Evolutionary conservation across 192 early-diverging fungal species (phyloP).

Genomic region (Linnemannia elongata): DNA sequence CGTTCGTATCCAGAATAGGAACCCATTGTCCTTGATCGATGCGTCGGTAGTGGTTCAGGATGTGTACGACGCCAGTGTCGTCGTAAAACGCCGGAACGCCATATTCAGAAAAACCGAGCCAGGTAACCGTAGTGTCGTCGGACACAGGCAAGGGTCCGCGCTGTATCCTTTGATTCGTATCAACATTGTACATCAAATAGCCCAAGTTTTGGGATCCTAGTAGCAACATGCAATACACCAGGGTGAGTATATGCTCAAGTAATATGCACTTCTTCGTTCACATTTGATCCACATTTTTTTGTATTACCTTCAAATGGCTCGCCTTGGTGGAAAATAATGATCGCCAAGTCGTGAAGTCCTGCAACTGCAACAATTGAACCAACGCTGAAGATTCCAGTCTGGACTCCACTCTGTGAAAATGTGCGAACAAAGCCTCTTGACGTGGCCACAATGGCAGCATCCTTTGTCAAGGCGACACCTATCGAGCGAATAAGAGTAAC

Average conservation of each 20-base stretch:
- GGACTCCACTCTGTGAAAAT: conserved; percentile 85
- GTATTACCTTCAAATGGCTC: conserved; percentile 39
- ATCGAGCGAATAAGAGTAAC: not conserved
- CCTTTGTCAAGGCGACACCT: conserved; percentile 80
- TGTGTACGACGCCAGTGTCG: conserved; percentile 80
- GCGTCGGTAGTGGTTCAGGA: conserved; percentile 79
- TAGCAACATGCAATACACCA: not conserved
- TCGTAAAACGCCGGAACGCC: conserved; percentile 85
- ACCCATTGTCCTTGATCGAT: conserved; percentile 80
- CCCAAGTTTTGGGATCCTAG: conserved; percentile 67
- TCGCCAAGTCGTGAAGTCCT: conserved; percentile 57
- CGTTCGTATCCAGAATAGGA: conserved; percentile 81
- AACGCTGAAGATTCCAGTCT: conserved; percentile 78
- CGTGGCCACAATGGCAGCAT: conserved; percentile 80
- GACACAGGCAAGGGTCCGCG: conserved; percentile 76
- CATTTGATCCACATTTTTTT: too few relatives aligned
- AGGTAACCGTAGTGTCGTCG: conserved; percentile 71
- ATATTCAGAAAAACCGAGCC: conserved; percentile 90
- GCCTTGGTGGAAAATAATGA: conserved; percentile 54
- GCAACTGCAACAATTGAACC: conserved; percentile 62
- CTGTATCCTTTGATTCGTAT: conserved; percentile 62
- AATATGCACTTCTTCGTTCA: not conserved
- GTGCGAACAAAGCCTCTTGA: conserved; percentile 81
- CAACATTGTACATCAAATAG: conserved; percentile 77
- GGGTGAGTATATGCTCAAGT: not conserved